These are phyloP conservation scores for Vigna hirtella DNA, from an alignment of 306 rosid species.

Conservation along the genomic window DNA sequence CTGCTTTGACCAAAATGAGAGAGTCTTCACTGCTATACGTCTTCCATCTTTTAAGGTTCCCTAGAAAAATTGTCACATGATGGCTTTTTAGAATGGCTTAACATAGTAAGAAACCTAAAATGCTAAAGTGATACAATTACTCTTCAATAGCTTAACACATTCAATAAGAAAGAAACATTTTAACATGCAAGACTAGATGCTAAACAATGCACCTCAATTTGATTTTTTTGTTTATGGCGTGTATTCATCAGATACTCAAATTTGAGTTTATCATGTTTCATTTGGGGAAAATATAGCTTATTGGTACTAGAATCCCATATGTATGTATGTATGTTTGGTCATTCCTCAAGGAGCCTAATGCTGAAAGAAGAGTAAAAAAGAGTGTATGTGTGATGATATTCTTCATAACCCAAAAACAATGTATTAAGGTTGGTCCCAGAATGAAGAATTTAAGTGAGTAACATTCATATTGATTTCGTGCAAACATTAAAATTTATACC, in stretches of 20 bases:
- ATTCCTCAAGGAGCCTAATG: background rate
- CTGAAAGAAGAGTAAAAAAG: background rate
- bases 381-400: background rate
- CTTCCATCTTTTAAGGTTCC: conserved; percentile 73
- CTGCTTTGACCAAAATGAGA: conserved; percentile 85
- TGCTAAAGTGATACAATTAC: conserved; percentile 33
- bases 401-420: background rate
- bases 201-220: too few species aligned
- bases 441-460: conserved; percentile 14
- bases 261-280: too few species aligned
- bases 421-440: background rate
- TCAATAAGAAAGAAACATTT: too few species aligned
- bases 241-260: too few species aligned
- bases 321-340: background rate
- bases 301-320: too few species aligned
- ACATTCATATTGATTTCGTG: conserved; percentile 19
- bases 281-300: too few species aligned
- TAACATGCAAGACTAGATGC: too few species aligned
- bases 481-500: conserved; percentile 55
- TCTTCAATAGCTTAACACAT: background rate
- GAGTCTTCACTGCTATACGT: conserved; percentile 86
- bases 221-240: too few species aligned
- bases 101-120: conserved; percentile 6
- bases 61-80: conserved; percentile 56
- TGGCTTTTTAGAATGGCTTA: conserved; percentile 18